These are phyloP conservation scores for Hymenoscyphus repandus DNA, from an alignment of 2,329 filamentous ascomycete species.

Conservation along the genomic window DNA sequence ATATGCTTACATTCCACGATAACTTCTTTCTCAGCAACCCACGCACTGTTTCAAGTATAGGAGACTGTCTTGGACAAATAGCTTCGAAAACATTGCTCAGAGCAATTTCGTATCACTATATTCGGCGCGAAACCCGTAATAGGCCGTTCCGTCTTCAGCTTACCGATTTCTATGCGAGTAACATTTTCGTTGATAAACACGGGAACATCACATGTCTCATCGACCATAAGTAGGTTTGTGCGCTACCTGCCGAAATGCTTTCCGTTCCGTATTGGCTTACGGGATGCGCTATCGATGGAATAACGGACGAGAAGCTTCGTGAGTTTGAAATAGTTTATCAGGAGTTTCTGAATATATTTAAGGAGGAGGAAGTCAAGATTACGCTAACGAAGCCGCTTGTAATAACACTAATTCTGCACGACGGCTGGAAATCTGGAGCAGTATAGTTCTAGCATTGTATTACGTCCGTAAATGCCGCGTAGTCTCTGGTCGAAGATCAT, in stretches of 20 bases:
- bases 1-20: constrained; percentile 26
- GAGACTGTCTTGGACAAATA: constrained; percentile 29
- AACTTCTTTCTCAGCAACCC: constrained; percentile 25
- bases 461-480: constrained; percentile 25
- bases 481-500: constrained; percentile 23
- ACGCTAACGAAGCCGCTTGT: constrained; percentile 8
- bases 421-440: constrained; percentile 25
- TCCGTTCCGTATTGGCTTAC: constrained; percentile 32
- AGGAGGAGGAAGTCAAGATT: constrained; percentile 20
- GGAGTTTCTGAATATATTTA: constrained; percentile 26
- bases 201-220: constrained; percentile 34
- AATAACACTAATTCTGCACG: constrained; percentile 22
- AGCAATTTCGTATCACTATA: constrained; percentile 25
- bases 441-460: constrained; percentile 31
- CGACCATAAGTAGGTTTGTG: constrained; percentile 34
- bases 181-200: constrained; percentile 34
- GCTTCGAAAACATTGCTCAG: constrained; percentile 24
- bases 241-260: constrained; percentile 29
- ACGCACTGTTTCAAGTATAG: constrained; percentile 19
- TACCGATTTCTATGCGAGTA: constrained; percentile 32
- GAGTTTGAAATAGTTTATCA: constrained; percentile 19
- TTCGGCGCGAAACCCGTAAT: constrained; percentile 22
- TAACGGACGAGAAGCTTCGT: constrained; percentile 14
- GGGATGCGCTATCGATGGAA: constrained; percentile 18
- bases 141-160: constrained; percentile 29